Conservation (phyloP, 2,329 filamentous ascomycete species). For the Ustulina deusta region DNA sequence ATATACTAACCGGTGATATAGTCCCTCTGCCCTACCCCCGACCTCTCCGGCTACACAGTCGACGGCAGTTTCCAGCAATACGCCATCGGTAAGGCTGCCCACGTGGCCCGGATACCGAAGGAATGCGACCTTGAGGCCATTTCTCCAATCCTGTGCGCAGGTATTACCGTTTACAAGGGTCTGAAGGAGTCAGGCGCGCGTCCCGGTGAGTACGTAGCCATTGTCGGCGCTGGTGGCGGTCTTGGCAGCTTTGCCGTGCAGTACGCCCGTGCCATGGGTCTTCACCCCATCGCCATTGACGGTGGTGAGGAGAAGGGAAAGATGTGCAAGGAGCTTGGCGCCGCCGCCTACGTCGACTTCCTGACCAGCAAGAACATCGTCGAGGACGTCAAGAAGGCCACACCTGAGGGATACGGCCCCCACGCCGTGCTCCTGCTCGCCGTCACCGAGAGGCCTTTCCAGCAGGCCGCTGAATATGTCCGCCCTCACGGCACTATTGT, state of each 20-base stretch:
- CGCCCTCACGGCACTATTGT: slow-evolving; percentile 85
- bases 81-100: slow-evolving; percentile 84
- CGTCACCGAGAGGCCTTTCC: slow-evolving; percentile 91
- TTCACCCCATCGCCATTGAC: slow-evolving; percentile 84
- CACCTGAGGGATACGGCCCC: slow-evolving; percentile 83
- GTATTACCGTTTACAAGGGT: slow-evolving; percentile 92
- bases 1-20: slow-evolving; percentile 20
- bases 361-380: slow-evolving; percentile 79
- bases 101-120: slow-evolving; percentile 85
- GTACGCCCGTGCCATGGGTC: slow-evolving; percentile 91
- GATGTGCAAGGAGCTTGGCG: slow-evolving; percentile 77
- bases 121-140: slow-evolving; percentile 80
- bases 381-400: slow-evolving; percentile 84
- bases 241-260: slow-evolving; percentile 81
- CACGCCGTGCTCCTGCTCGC: slow-evolving; percentile 90
- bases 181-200: slow-evolving; percentile 82
- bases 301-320: slow-evolving; percentile 82
- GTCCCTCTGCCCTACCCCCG: slow-evolving; percentile 80
- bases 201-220: slow-evolving; percentile 82
- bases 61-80: slow-evolving; percentile 96
- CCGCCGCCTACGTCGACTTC: slow-evolving; percentile 84
- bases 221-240: slow-evolving; percentile 88
- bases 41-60: slow-evolving; percentile 90
- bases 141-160: slow-evolving; percentile 84
- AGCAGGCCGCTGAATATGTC: slow-evolving; percentile 91